Conservation (phyloP, 2,329 filamentous ascomycete species). For the Curvularia sp. region DNA sequence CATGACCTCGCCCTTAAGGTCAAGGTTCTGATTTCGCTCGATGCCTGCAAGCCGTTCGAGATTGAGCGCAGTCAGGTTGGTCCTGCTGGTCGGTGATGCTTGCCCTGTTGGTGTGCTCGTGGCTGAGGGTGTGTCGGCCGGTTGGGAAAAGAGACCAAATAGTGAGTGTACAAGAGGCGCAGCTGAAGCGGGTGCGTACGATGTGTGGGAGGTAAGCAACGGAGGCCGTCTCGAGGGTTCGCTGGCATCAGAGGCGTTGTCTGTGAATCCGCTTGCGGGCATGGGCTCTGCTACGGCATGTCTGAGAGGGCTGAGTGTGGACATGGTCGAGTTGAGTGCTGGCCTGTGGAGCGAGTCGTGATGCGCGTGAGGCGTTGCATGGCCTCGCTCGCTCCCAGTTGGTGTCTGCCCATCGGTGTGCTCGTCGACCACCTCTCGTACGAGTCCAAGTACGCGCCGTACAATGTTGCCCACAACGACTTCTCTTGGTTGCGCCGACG, state of each 20-base stretch:
- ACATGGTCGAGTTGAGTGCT: constrained; percentile 51
- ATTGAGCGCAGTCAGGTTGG: constrained; percentile 43
- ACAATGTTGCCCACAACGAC: constrained; percentile 95
- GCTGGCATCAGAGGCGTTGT: constrained; percentile 46
- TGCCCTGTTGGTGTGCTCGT: constrained; percentile 60
- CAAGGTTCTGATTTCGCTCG: constrained; percentile 57
- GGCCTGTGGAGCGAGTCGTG: constrained; percentile 50
- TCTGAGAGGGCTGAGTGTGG: constrained; percentile 56
- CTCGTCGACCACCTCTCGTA: constrained; percentile 88
- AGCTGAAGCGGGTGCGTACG: constrained; percentile 64
- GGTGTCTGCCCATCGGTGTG: constrained; percentile 70
- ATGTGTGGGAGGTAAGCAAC: constrained; percentile 67
- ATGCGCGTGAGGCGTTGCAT: constrained; percentile 52
- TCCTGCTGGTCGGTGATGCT: constrained; percentile 58
- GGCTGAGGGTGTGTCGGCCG: constrained; percentile 57
- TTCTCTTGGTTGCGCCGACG: constrained; percentile 85
- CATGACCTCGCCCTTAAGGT: constrained; percentile 87
- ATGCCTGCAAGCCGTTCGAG: constrained; percentile 51
- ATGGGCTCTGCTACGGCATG: constrained; percentile 50
- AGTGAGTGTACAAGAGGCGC: constrained; percentile 71
- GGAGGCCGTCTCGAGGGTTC: constrained; percentile 62
- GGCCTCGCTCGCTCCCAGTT: constrained; percentile 64
- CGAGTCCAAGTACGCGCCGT: constrained; percentile 84
- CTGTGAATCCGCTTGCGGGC: constrained; percentile 38
- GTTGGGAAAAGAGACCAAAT: constrained; percentile 84